phyloP scores from a whole-genome alignment of 257 asterid genomes.

The Primulina tabacum region DNA sequence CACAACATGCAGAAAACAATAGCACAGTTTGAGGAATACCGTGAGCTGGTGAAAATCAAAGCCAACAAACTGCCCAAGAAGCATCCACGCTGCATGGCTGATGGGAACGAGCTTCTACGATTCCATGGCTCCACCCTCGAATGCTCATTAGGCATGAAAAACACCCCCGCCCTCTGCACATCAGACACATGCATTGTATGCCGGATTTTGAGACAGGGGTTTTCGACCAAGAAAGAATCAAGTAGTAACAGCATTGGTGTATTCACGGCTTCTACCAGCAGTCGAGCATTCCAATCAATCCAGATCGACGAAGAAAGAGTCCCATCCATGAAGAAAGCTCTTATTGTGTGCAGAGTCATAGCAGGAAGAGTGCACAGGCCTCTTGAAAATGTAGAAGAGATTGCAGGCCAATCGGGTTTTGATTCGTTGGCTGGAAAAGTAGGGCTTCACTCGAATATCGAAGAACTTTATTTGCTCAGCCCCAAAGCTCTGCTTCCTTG shows the following conservation, averaged over 20 bases:
- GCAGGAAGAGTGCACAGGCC: neutral
- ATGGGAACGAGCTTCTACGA: conserved; percentile 83
- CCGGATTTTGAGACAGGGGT: conserved; percentile 40
- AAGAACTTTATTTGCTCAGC: conserved; percentile 80
- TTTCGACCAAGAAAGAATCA: neutral
- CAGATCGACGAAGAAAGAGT: neutral
- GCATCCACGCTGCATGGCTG: conserved; percentile 94
- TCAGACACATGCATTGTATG: conserved; percentile 66
- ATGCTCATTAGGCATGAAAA: conserved; percentile 60
- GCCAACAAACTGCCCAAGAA: conserved; percentile 73
- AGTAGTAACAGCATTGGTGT: neutral
- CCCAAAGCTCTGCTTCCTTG: conserved; percentile 91
- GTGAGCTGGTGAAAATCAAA: conserved; percentile 73
- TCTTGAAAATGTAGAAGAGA: neutral
- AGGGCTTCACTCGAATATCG: conserved; percentile 67
- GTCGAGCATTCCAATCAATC: neutral
- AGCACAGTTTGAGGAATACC: conserved; percentile 80
- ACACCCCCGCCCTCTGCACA: conserved; percentile 54
- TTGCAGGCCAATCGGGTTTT: neutral
- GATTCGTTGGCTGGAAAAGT: conserved; percentile 42
- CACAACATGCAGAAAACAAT: conserved; percentile 82
- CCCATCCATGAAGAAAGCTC: neutral
- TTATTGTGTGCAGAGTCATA: neutral
- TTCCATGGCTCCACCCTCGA: conserved; percentile 68
- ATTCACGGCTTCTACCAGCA: neutral